Base-by-base conservation (phyloP, 23 red algal species). In the Gracilariopsis chorda region DNA sequence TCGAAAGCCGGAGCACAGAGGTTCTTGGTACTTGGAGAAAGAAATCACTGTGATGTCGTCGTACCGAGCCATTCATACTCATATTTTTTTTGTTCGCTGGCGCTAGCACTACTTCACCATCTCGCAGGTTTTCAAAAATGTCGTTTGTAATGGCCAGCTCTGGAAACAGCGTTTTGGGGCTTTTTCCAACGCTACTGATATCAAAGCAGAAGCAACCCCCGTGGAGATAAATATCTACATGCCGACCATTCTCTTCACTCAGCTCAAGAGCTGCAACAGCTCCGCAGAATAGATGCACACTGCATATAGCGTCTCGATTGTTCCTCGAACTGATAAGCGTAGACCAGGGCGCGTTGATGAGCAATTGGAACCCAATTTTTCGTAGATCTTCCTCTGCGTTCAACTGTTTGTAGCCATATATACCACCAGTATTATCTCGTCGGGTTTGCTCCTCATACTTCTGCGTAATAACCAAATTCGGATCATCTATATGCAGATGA, bases 401-500 rank as follows among this genome's bases (percentile, higher is more conserved):
- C 4, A 3, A 29, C 5, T 71, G 42, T 41, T 76, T 41, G 14
- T 3, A 33, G 2, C 47, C 6, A 76, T 3, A 30, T 25, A 47
- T 48, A 37, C 46, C 61, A 3, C 64, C 64, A 29, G 28, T 12
- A 49, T 7, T 13, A 37, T 81, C 77, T n/a, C 77, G 7, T 37
- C 77, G 19, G 29, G 17, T 10, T 58, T 81, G 77, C 21, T 81
- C 49, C 11, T 27, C n/a, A 35, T 17, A 9, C 34, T 81, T 81
- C n/a, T 72, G 65, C 7, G 65, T 23, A 21, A 72, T 72, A 34
- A 72, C 65, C 7, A 12, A 4, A 17, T 4, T 72, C 7, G 65
- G 65, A 37, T 72, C 65, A 21, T 72, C 65, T 30, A 72, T 72
- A 34, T 72, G 65, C n/a, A 72, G 65, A 72, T 72, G 65, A 11